Percentiles rank a stretch among this genome's conserved stretches.
These are phyloP conservation scores for Calonectria pseudoturangicola DNA, from an alignment of 2,329 filamentous ascomycete species.

Conservation along the genomic window DNA sequence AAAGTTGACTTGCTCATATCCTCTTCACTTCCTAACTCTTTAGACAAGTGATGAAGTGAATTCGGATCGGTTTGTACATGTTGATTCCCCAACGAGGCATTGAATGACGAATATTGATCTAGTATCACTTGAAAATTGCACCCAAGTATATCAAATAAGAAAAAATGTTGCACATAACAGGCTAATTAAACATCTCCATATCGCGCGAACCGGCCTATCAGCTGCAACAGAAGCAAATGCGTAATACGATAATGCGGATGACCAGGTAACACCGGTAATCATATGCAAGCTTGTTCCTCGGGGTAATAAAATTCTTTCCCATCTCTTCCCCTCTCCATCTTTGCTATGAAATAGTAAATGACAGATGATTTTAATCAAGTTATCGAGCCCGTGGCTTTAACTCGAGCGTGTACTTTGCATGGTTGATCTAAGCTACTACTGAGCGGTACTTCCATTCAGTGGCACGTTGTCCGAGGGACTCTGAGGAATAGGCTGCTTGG, in stretches of 20 bases:
- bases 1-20: not conserved
- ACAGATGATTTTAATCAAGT: slow-evolving; percentile 17
- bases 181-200: slow-evolving; percentile 37
- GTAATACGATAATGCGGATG: slow-evolving; percentile 32
- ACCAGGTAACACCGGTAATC: slow-evolving; percentile 32
- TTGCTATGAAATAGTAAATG: slow-evolving; percentile 30
- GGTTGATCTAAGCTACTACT: slow-evolving; percentile 4
- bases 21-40: not conserved
- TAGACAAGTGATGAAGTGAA: no score
- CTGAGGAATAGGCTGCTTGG: slow-evolving; percentile 65
- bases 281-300: slow-evolving; percentile 32
- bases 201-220: slow-evolving; percentile 34
- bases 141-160: not conserved
- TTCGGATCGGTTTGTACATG: no score
- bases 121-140: slow-evolving; percentile 7
- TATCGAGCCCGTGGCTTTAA: not conserved
- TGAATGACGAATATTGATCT: not conserved
- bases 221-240: slow-evolving; percentile 36
- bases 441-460: slow-evolving; percentile 47
- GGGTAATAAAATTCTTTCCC: slow-evolving; percentile 34
- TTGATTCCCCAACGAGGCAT: no score
- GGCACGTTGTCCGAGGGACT: slow-evolving; percentile 52
- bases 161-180: slow-evolving; percentile 22
- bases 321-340: slow-evolving; percentile 33
- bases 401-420: not conserved